Evolutionary conservation across 768 basidiomycete species (phyloP).

Genomic region (Amanita thiersii): DNA sequence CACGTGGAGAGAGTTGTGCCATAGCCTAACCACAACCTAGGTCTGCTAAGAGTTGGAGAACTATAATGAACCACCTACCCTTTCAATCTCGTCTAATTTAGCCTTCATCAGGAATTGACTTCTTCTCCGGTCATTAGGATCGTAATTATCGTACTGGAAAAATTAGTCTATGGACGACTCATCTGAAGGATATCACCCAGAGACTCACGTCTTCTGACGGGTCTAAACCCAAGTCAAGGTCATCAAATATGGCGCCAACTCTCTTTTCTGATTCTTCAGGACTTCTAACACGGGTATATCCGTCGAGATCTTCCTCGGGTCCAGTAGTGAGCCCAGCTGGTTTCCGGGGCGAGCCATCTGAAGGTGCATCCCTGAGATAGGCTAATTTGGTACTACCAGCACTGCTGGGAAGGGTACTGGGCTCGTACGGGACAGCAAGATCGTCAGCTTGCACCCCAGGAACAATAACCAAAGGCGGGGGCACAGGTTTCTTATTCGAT

Average conservation of each 20-base stretch:
- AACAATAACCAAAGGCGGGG: constrained; percentile 50
- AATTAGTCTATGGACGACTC: constrained; percentile 12
- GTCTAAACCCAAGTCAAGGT: constrained; percentile 42
- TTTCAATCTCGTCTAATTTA: constrained; percentile 74
- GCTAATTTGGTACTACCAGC: constrained; percentile 32
- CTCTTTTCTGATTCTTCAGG: constrained; percentile 36
- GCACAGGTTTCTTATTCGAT: constrained; percentile 33
- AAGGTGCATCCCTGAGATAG: constrained; percentile 27
- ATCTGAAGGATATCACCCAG: constrained; percentile 7
- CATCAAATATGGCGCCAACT: constrained; percentile 42
- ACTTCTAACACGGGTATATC: constrained; percentile 22
- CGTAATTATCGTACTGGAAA: constrained; percentile 55
- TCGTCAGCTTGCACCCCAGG: constrained; percentile 23
- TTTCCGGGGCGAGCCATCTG: constrained; percentile 6
- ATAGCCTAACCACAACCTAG: constrained; percentile 33
- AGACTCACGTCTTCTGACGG: constrained; percentile 34
- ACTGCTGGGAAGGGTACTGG: constrained; percentile 28
- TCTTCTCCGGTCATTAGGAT: constrained; percentile 65
- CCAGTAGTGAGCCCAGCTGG: constrained; percentile 10
- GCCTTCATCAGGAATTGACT: constrained; percentile 72
- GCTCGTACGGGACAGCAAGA: constrained; percentile 24
- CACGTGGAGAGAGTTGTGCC: constrained; percentile 59
- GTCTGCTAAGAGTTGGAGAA: not conserved
- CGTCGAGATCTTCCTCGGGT: constrained; percentile 32
- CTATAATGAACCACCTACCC: constrained; percentile 24